Conservation (phyloP, 352 stramenopile species). For the Globisporangium abappressorium region DNA sequence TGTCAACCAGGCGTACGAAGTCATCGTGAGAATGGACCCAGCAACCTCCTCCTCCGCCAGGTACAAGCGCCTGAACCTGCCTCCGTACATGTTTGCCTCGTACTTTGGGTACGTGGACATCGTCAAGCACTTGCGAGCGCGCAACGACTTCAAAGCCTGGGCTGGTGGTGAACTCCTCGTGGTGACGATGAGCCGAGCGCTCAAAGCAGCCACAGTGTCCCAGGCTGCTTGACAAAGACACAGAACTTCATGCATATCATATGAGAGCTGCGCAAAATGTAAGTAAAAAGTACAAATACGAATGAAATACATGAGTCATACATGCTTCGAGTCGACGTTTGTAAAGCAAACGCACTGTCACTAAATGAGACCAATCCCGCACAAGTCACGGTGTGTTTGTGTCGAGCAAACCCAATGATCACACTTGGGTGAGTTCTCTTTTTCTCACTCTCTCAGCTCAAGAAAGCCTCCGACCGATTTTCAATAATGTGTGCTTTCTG, state of each 20-base stretch:
- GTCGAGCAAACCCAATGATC: too few relatives aligned
- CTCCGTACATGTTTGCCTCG: slow-evolving; percentile 6
- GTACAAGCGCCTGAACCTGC: not conserved
- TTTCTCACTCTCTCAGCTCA: too few relatives aligned
- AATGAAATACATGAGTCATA: not conserved
- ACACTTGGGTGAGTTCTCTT: too few relatives aligned
- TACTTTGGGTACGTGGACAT: slow-evolving; percentile 5
- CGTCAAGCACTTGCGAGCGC: not conserved
- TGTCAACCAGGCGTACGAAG: not conserved
- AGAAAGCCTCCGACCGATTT: too few relatives aligned
- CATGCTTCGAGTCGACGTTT: not conserved
- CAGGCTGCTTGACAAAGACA: not conserved
- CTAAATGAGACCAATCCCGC: not conserved
- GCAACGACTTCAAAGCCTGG: not conserved
- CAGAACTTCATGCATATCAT: too few relatives aligned
- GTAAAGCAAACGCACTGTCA: not conserved
- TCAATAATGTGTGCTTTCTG: too few relatives aligned
- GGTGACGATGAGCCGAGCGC: not conserved
- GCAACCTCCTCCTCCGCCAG: not conserved
- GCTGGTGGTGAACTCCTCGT: not conserved
- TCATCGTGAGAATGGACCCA: not conserved
- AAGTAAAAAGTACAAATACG: not conserved
- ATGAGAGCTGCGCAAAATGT: not conserved
- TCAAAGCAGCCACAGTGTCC: not conserved
- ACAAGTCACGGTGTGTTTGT: too few relatives aligned